These are phyloP conservation scores for Heritiera littoralis DNA, from an alignment of 345 rosid species.

Conservation along the genomic window DNA sequence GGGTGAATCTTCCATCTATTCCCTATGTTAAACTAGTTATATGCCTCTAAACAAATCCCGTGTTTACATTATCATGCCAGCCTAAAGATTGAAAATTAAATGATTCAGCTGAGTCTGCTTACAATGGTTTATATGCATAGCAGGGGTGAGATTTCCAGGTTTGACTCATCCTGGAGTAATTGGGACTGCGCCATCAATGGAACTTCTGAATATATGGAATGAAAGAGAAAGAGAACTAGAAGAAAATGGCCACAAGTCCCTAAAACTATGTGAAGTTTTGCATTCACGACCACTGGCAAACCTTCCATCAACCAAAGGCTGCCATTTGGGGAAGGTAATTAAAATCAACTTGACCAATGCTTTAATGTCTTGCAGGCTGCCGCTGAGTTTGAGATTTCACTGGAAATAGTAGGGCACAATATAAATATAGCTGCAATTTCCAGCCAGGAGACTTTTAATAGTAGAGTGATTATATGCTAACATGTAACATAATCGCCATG, in stretches of 20 bases:
- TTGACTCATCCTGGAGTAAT: conserved; percentile 84
- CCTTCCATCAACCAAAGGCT: conserved; percentile 75
- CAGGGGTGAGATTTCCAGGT: conserved; percentile 89
- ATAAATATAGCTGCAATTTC: background rate
- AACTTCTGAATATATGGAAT: conserved; percentile 78
- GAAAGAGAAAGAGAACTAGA: conserved; percentile 71
- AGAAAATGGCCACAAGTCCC: conserved; percentile 53
- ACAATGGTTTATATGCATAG: conserved; percentile 16
- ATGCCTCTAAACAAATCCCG: background rate
- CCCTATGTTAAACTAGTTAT: background rate
- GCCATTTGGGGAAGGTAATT: conserved; percentile 66
- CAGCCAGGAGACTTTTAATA: too few relatives aligned
- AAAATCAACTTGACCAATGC: background rate
- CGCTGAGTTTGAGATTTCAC: background rate
- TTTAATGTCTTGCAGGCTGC: background rate
- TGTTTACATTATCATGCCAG: background rate
- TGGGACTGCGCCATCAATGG: conserved; percentile 87
- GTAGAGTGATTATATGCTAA: conserved; percentile 9
- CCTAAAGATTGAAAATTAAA: background rate
- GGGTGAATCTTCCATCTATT: conserved; percentile 38
- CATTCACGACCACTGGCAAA: conserved; percentile 78
- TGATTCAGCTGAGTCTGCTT: background rate
- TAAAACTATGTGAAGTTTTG: conserved; percentile 74
- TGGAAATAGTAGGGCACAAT: background rate
- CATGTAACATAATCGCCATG: conserved; percentile 4